Evolutionary conservation across 2,329 filamentous ascomycete species (phyloP), one percentile per base, ranked within the genome.

Genomic region (Cercospora sp.): DNA sequence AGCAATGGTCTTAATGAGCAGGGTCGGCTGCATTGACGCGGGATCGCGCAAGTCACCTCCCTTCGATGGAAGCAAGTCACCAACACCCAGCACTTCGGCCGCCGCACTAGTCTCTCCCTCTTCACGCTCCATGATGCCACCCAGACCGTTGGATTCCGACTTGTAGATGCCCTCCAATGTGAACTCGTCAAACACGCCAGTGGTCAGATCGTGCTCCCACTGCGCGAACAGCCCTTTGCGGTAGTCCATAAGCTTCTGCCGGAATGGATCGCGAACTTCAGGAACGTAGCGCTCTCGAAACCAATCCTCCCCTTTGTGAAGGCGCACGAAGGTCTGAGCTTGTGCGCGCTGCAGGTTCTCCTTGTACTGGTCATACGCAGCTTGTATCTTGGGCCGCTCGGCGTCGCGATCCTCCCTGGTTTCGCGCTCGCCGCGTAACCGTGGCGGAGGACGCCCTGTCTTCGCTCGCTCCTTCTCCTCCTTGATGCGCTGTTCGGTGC

Each of bases 1-100:
- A 4, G 95, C 94, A 76, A 99, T 93, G 0, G 95, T 99, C 83
- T 99, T 99, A 85, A 99, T 97, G 58, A 99, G 87, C 18, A 99
- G 85, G 0, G 96, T 97, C 13, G 95, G 95, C 79, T 97, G 93
- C 72, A 90, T 89, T 34, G 95, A 87, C 60, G 91, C 91, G 73
- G 97, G 94, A 77, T 99, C 95, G 43, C 93, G 89, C 62, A 98
- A 87, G 72, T 98, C 94, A 60, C 91, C 92, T 30, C 91, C 92
- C 72, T 88, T 89, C 49, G 89, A 90, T 37, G 95, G 93, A 13
- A 98, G 87, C 60, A 98, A 84, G 79, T 98, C 95, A 58, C 94
- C 91, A 45, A 98, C 94, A 62, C 94, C 93, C 28, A 98, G 85
- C 3, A 97, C 93, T 80, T 98, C 95, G 71, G 95, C 95, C 37